Evolutionary conservation across 176 grass and related monocot species (phyloP).

Genomic region (Coix lacrymajobi): DNA sequence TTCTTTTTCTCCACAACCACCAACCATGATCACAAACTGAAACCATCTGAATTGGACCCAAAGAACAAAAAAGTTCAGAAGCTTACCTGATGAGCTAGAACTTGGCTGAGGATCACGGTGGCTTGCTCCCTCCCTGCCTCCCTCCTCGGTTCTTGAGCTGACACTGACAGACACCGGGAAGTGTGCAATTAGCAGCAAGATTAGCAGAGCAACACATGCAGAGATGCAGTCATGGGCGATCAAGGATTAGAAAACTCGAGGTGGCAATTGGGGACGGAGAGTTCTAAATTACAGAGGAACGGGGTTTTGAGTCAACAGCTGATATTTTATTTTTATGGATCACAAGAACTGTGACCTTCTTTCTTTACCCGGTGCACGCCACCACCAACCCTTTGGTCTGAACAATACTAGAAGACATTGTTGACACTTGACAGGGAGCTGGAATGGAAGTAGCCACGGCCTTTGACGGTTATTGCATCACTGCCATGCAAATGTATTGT

Average conservation of each 20-base stretch:
- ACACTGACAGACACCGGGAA: background rate
- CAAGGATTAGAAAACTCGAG: constrained; percentile 24
- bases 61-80: background rate
- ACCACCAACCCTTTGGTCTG: constrained; percentile 44
- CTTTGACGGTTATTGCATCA: background rate
- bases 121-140: background rate
- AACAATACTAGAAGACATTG: background rate
- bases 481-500: background rate
- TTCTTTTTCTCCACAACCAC: background rate
- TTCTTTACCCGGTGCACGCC: background rate
- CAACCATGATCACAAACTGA: background rate
- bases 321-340: constrained; percentile 11
- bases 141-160: background rate
- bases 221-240: constrained; percentile 36
- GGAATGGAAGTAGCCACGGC: background rate
- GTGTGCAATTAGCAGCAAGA: constrained; percentile 5
- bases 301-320: constrained; percentile 43
- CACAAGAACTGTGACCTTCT: constrained; percentile 10
- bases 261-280: constrained; percentile 18
- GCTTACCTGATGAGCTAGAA: constrained; percentile 14
- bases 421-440: too few species aligned
- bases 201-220: background rate
- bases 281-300: constrained; percentile 43
- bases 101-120: background rate
- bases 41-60: background rate